phyloP scores from a whole-genome alignment of 2,329 filamentous ascomycete species.

The Fusarium continuum region DNA sequence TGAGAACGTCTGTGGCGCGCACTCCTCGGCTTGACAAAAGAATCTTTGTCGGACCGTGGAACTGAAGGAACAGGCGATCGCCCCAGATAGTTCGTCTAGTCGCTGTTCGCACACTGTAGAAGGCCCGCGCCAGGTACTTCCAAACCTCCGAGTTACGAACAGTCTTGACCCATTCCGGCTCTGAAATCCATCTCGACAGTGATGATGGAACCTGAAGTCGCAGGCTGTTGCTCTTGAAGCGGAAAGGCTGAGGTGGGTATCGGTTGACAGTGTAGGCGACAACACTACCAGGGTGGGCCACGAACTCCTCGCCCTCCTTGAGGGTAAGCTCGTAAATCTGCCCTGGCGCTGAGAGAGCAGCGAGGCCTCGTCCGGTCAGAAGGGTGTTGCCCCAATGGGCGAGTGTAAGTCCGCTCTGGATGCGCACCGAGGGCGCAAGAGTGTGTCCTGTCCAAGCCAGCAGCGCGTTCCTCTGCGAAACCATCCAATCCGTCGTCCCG shows the following conservation, averaged over 20 bases:
- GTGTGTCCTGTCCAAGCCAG: constrained; percentile 98
- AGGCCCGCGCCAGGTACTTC: constrained; percentile 70
- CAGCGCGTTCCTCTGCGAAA: constrained; percentile 85
- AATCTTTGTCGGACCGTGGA: constrained; percentile 85
- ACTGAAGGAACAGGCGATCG: constrained; percentile 89
- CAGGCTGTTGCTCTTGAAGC: constrained; percentile 80
- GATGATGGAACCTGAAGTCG: constrained; percentile 82
- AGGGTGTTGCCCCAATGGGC: constrained; percentile 93
- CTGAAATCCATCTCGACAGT: constrained; percentile 70
- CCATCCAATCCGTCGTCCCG: constrained; percentile 94
- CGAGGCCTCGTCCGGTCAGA: constrained; percentile 85
- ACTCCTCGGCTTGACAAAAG: constrained; percentile 89
- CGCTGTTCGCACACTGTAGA: constrained; percentile 78
- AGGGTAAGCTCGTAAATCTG: constrained; percentile 89
- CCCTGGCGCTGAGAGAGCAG: constrained; percentile 84
- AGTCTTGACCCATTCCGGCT: constrained; percentile 75
- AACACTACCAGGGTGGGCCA: constrained; percentile 90
- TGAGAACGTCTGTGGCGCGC: constrained; percentile 80
- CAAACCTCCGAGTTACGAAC: constrained; percentile 78
- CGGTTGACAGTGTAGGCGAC: constrained; percentile 86
- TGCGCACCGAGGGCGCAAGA: constrained; percentile 75
- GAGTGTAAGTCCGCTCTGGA: constrained; percentile 78
- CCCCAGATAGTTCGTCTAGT: constrained; percentile 89
- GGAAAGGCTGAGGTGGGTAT: constrained; percentile 81
- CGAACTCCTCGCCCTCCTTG: constrained; percentile 85